Evolutionary conservation across 306 rosid species (phyloP), one percentile per base, ranked within the genome.

Genomic region (Pyrus betulifolia): DNA sequence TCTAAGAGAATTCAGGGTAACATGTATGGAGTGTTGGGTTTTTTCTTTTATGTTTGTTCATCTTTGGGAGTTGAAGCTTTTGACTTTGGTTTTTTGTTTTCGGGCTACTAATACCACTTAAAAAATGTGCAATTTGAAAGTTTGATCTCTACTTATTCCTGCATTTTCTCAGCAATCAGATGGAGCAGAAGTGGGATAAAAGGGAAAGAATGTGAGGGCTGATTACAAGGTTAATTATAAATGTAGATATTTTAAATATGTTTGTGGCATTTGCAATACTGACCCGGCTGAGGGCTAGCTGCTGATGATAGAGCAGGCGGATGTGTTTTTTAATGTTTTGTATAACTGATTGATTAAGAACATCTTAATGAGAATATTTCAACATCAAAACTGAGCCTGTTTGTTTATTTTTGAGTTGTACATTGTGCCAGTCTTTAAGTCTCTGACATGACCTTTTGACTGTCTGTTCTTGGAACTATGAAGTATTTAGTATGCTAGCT

Each of bases 131-230:
- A 49, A 28, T 74, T 68, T 65, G 52, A 58, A 71, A 68, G 17
- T 81, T 84, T 91, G 83, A 89, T 83, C 68, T 72, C 78, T 51
- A n/a, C 78, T 57, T 85, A 82, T 79, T 82, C 87, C 78, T 84
- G 82, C 84, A 79, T 82, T 86, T 69, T 85, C 72, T 75, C 89
- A 84, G 91, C 87, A 70, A 73, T 62, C 77, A 82, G 82, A 71
- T 77, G 86, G 74, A 85, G 86, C 80, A 71, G 84, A 88, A 80
- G 85, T 68, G 82, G 74, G 76, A 67, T 49, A 71, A 54, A 78
- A 69, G 81, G 82, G 78, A 73, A 86, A 84, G 83, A 84, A 82
- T 76, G 79, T 79, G 76, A 42, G 79, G 79, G 74, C 80, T 38
- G 42, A 76, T 82, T 64, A 46, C 74, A 71, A 81, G 81, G 83